A percentile compares a stretch with the other conserved stretches of the same genome.
These are phyloP conservation scores for Talaromyces ruber DNA, from an alignment of 495 filamentous ascomycete genomes.

Conservation along the genomic window DNA sequence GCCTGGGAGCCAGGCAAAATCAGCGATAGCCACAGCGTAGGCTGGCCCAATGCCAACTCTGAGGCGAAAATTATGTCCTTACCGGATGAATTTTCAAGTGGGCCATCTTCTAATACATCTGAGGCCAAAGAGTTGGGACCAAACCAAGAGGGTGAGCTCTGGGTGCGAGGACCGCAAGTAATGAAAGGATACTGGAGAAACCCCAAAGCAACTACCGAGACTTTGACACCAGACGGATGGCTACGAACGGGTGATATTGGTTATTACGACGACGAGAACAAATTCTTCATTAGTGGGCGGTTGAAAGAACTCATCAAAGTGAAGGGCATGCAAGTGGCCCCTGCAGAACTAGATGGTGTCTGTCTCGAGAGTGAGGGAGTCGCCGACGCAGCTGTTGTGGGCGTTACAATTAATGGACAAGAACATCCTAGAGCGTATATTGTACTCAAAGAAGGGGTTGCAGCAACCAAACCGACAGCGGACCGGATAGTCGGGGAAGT, in stretches of 20 bases:
- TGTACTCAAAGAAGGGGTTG: constrained; percentile 47
- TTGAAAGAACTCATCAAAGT: constrained; percentile 25
- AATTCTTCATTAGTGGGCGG: not conserved
- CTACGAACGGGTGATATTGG: constrained; percentile 36
- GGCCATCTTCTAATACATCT: not conserved
- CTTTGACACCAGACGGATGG: constrained; percentile 31
- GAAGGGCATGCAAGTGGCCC: constrained; percentile 37
- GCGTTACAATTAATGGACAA: constrained; percentile 42
- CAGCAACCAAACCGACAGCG: constrained; percentile 4
- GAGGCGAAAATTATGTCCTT: constrained; percentile 16
- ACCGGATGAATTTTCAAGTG: constrained; percentile 7
- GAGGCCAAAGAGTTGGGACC: constrained; percentile 5
- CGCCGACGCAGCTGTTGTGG: constrained; percentile 35
- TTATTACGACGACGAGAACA: constrained; percentile 11
- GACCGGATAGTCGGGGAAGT: constrained; percentile 23
- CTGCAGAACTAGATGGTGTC: constrained; percentile 40
- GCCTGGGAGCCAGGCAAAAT: constrained; percentile 47
- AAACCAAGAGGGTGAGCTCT: constrained; percentile 26
- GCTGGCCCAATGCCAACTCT: constrained; percentile 12
- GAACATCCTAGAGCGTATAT: constrained; percentile 19
- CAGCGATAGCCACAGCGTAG: constrained; percentile 15
- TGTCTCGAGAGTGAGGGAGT: constrained; percentile 29
- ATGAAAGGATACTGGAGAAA: constrained; percentile 34
- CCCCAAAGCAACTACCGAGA: constrained; percentile 26
- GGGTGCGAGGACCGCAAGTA: constrained; percentile 27